Evolutionary conservation across 2,329 filamentous ascomycete species (phyloP).

Genomic region (Trichoderma koningii): DNA sequence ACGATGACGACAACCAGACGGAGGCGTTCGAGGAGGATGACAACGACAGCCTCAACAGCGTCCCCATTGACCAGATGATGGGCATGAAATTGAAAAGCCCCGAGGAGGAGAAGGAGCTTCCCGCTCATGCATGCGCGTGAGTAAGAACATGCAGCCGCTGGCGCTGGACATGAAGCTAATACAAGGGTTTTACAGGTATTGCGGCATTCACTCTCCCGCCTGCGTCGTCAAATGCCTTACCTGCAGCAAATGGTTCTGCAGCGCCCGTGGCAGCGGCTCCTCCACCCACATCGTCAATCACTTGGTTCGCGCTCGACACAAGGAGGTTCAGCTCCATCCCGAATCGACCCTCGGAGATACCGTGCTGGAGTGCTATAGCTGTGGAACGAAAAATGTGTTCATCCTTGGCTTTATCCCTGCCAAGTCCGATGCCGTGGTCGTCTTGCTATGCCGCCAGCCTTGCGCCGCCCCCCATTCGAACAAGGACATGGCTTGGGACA

Average conservation of each 20-base stretch:
- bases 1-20: conserved; percentile 87
- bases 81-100: conserved; percentile 57
- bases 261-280: conserved; percentile 91
- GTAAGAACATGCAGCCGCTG: conserved; percentile 42
- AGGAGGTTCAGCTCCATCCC: conserved; percentile 96
- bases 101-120: conserved; percentile 88
- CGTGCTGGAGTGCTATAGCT: conserved; percentile 97
- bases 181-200: conserved; percentile 66
- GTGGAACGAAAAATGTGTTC: conserved; percentile 98
- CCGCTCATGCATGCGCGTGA: conserved; percentile 93
- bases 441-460: conserved; percentile 92
- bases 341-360: conserved; percentile 92
- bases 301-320: conserved; percentile 93
- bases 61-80: conserved; percentile 74
- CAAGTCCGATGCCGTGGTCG: conserved; percentile 97
- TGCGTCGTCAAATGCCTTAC: conserved; percentile 95
- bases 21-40: conserved; percentile 85
- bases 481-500: conserved; percentile 99
- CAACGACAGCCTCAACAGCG: conserved; percentile 72
- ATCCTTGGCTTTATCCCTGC: conserved; percentile 96
- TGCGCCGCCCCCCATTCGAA: conserved; percentile 93
- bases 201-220: conserved; percentile 92
- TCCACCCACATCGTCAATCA: conserved; percentile 99
- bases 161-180: conserved; percentile 33
- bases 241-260: conserved; percentile 99